Conservation (phyloP, 805 yeast genomes). For the Suhomyces canberraensis region DNA sequence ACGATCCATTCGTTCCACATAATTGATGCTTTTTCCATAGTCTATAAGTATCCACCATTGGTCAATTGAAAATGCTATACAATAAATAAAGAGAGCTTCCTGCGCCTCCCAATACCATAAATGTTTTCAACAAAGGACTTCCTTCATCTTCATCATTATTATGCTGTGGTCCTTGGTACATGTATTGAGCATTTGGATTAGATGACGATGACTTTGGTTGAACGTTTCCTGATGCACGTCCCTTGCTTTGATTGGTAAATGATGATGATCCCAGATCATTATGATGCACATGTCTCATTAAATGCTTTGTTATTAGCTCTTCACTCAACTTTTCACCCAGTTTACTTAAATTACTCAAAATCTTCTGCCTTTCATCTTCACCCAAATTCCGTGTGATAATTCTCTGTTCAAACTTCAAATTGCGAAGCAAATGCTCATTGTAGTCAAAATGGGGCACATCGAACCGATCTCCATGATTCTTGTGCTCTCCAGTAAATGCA, state of each 20-base stretch:
- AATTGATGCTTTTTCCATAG: constrained; percentile 3
- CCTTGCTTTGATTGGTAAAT: not conserved
- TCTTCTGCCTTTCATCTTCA: constrained; percentile 29
- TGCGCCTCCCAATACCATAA: constrained; percentile 30
- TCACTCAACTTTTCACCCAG: constrained; percentile 35
- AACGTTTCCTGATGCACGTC: not conserved
- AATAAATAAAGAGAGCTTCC: constrained; percentile 26
- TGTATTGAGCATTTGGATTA: constrained; percentile 21
- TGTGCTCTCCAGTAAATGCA: constrained; percentile 33
- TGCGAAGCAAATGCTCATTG: constrained; percentile 49
- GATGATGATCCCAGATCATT: constrained; percentile 3
- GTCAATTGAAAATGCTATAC: constrained; percentile 18
- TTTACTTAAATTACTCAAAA: constrained; percentile 31
- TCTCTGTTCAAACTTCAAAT: constrained; percentile 47
- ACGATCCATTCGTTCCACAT: too few relatives aligned
- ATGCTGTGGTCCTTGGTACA: constrained; percentile 31
- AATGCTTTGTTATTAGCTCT: constrained; percentile 40
- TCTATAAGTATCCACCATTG: constrained; percentile 1
- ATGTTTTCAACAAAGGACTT: constrained; percentile 17
- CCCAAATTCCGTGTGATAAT: constrained; percentile 31
- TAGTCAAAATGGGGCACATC: constrained; percentile 66
- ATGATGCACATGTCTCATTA: constrained; percentile 36
- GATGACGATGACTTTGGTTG: not conserved
- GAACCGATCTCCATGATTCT: constrained; percentile 39
- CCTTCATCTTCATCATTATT: constrained; percentile 11